Evolutionary conservation across 108 stramenopile species (phyloP).

Genomic region (Cyclostephanos tholiformis): DNA sequence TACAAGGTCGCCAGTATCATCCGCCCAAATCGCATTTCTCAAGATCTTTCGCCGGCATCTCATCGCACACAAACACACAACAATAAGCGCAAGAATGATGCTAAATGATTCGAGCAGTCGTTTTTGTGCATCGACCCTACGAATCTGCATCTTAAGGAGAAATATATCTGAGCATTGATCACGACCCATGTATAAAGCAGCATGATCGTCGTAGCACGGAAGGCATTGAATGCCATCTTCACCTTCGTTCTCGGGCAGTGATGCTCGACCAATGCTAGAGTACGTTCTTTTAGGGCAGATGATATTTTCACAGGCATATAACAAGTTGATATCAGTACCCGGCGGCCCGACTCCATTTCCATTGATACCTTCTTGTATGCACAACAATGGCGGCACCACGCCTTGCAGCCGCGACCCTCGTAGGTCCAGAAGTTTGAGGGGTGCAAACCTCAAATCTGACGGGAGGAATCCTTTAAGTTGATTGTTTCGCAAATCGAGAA

Average conservation of each 20-base stretch:
- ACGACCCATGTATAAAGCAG: conserved; percentile 33
- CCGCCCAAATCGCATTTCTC: not conserved
- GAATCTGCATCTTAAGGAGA: conserved; percentile 25
- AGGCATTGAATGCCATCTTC: conserved; percentile 37
- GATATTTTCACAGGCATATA: conserved; percentile 49
- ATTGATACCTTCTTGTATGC: conserved; percentile 54
- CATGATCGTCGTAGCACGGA: conserved; percentile 44
- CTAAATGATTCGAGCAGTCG: conserved; percentile 3
- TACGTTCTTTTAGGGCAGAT: conserved; percentile 49
- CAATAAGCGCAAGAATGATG: conserved; percentile 10
- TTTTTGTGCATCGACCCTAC: conserved; percentile 16
- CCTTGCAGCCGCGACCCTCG: conserved; percentile 40
- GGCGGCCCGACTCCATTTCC: conserved; percentile 45
- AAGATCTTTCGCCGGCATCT: conserved; percentile 27
- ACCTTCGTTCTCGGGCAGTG: conserved; percentile 24
- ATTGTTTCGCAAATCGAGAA: conserved; percentile 48
- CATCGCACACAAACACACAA: conserved; percentile 2
- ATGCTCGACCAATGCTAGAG: conserved; percentile 42
- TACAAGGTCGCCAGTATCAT: not conserved
- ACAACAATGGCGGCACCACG: conserved; percentile 49
- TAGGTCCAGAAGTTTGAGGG: conserved; percentile 40
- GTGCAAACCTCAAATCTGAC: conserved; percentile 52
- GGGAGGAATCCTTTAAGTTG: conserved; percentile 51
- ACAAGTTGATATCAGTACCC: conserved; percentile 24
- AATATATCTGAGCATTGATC: conserved; percentile 39